Evolutionary conservation across 176 grass and related monocot species (phyloP), one percentile per base, ranked within the genome.

Genomic region (Themeda triandra): DNA sequence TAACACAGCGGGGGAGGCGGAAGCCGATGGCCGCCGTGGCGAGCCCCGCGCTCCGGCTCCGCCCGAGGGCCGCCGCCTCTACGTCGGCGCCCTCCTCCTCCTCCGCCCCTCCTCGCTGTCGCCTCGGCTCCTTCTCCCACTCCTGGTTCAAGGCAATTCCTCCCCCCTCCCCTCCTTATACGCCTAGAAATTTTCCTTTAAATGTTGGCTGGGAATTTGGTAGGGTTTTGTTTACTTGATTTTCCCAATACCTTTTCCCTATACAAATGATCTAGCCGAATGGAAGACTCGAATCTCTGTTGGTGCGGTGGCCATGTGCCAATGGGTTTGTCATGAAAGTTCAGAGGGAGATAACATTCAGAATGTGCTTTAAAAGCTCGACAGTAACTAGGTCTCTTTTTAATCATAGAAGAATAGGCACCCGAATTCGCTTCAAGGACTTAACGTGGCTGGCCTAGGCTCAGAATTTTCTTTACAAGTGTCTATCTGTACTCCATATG

Each of bases 11-110:
- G 66, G 65, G 66, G 23, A 40, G 82, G 33, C 27, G 68, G 72
- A 25, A 32, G 33, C 14, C 80, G 74, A 87, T 84, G 89, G 89
- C 75, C 84, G 75, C 69, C 69, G 89, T 75, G 29, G 80, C 80
- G 39, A 83, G 74, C 75, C 75, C 79, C 48, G 36, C 76, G 30
- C 62, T 80, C 80, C 80, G 75, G 36, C 60, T 90, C 59, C 75
- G 75, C n/a, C 84, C 69, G 48, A 25, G 80, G 75, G 40, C 48
- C 6, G 58, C 84, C 45, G 66, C 84, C 45, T 29, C 80, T 36
- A 13, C 59, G 83, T 83, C 73, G 29, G 63, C 63, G 18, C 23
- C 29, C 63, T 17, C 73, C 28, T 17, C 72, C 35, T 28, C 51
- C 79, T 41, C 76, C 76, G 59, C 44, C 49, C 29, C 59, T 31